phyloP scores from a whole-genome alignment of 257 asterid genomes.

The Solanum chilense region DNA sequence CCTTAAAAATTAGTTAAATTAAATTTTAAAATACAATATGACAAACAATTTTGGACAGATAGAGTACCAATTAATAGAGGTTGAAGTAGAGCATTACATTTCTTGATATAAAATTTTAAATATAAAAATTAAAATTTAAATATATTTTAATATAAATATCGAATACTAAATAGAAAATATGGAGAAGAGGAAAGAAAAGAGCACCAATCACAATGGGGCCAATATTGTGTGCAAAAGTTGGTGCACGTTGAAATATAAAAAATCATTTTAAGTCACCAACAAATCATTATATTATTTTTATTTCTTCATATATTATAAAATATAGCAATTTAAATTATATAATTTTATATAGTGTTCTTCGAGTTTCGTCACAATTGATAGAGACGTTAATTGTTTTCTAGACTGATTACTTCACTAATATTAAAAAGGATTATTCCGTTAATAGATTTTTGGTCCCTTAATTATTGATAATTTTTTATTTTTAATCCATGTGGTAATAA shows the following conservation, averaged over 20 bases:
- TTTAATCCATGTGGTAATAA: too few relatives aligned
- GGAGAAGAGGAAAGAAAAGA: too few relatives aligned
- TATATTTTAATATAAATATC: accelerated
- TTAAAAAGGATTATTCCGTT: background rate
- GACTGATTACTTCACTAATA: background rate
- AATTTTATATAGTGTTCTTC: background rate
- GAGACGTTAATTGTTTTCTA: background rate
- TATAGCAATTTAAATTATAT: too few relatives aligned
- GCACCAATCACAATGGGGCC: background rate
- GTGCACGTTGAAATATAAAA: background rate
- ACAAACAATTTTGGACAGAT: too few relatives aligned
- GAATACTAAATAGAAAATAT: too few relatives aligned
- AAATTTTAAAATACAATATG: too few relatives aligned
- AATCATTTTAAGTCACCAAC: background rate
- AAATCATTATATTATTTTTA: background rate
- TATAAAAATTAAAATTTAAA: too few relatives aligned
- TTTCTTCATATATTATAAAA: background rate
- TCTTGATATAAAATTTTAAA: too few relatives aligned
- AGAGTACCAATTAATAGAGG: too few relatives aligned
- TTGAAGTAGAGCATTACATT: too few relatives aligned
- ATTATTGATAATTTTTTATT: too few relatives aligned
- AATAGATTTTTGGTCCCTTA: background rate
- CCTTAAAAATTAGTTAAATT: too few relatives aligned
- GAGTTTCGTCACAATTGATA: background rate
- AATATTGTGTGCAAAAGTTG: background rate